Evolutionary conservation across 352 stramenopile species (phyloP).

Genomic region (Plasmopara halstedii): DNA sequence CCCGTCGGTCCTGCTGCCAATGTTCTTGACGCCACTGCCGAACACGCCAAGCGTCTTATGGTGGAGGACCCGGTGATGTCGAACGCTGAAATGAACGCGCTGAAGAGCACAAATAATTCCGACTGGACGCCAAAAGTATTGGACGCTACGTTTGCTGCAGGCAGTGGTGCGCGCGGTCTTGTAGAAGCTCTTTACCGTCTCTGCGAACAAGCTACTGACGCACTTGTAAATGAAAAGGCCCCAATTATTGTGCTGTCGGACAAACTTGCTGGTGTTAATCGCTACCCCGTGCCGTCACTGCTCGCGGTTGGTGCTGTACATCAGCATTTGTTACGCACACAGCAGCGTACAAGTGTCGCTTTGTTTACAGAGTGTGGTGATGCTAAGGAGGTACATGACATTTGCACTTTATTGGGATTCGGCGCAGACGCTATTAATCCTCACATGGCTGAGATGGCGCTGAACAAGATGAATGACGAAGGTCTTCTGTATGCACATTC

Average conservation of each 20-base stretch:
- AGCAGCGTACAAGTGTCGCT: slow-evolving; percentile 83
- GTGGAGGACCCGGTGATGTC: slow-evolving; percentile 93
- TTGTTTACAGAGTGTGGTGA: slow-evolving; percentile 94
- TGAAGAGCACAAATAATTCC: slow-evolving; percentile 73
- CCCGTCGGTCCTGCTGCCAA: slow-evolving; percentile 94
- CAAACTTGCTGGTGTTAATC: slow-evolving; percentile 75
- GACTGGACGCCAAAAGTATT: slow-evolving; percentile 54
- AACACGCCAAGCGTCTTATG: slow-evolving; percentile 78
- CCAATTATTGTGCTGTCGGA: slow-evolving; percentile 91
- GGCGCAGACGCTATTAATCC: slow-evolving; percentile 93
- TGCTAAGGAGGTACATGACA: slow-evolving; percentile 95
- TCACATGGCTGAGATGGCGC: slow-evolving; percentile 92
- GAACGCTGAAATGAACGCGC: slow-evolving; percentile 86
- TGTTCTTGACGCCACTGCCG: slow-evolving; percentile 80
- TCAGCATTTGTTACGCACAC: slow-evolving; percentile 92
- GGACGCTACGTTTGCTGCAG: slow-evolving; percentile 57
- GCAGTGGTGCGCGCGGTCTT: slow-evolving; percentile 53
- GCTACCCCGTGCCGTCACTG: slow-evolving; percentile 92
- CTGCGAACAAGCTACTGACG: slow-evolving; percentile 89
- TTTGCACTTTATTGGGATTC: slow-evolving; percentile 90
- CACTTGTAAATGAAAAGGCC: slow-evolving; percentile 71
- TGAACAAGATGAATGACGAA: slow-evolving; percentile 94
- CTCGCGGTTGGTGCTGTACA: slow-evolving; percentile 93
- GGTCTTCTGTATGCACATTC: slow-evolving; percentile 69
- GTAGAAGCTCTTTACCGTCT: slow-evolving; percentile 87